phyloP scores from a whole-genome alignment of 2,329 filamentous ascomycete genomes.

The Domatiomyces globalis region DNA sequence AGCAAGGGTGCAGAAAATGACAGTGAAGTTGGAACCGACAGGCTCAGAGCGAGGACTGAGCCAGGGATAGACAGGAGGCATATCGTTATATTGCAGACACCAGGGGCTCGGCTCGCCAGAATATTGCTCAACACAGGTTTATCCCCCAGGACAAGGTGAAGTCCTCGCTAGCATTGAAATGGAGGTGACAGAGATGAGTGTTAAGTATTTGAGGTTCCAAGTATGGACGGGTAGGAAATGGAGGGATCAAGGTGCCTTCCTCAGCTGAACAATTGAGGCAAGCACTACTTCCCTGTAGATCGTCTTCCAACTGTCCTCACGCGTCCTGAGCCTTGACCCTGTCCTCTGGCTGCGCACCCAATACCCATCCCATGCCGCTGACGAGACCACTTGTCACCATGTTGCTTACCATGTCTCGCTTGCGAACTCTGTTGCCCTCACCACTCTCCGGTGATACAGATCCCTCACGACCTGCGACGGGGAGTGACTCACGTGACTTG shows the following conservation, averaged over 20 bases:
- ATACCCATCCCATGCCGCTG: conserved; percentile 50
- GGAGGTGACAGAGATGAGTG: neutral
- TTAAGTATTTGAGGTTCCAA: too few relatives aligned
- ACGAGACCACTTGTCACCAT: conserved; percentile 49
- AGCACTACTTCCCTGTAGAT: neutral
- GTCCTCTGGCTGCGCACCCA: conserved; percentile 36
- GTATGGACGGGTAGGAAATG: neutral
- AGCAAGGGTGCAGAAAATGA: conserved; percentile 11
- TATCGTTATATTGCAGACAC: neutral
- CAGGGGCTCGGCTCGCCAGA: neutral
- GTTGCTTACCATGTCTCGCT: conserved; percentile 45
- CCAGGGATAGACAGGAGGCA: neutral
- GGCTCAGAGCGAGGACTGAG: conserved; percentile 5
- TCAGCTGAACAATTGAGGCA: neutral
- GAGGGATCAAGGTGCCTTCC: neutral
- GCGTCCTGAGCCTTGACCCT: neutral
- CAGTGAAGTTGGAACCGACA: conserved; percentile 5
- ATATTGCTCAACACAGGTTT: neutral
- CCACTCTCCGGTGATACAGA: conserved; percentile 1
- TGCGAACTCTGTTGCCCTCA: conserved; percentile 26
- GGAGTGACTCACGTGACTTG: neutral
- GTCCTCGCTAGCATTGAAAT: neutral
- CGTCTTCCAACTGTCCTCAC: neutral
- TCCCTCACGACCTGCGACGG: neutral
- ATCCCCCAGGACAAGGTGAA: neutral